Evolutionary conservation across 495 filamentous ascomycete genomes (phyloP).

Genomic region (Penicillium cataractarum): DNA sequence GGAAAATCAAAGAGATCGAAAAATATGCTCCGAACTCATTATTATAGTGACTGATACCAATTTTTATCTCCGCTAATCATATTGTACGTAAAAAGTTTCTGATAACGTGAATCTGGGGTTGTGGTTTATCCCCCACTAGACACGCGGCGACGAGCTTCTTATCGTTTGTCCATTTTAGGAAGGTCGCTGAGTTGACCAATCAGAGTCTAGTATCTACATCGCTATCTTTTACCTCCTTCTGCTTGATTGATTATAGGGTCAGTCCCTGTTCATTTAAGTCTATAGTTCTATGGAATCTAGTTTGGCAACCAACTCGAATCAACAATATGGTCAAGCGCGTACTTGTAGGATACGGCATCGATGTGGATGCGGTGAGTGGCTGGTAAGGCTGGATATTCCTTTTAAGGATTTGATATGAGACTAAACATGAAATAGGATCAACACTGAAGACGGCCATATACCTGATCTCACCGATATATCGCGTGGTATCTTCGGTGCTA

Average conservation of each 20-base stretch:
- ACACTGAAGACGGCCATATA: neutral
- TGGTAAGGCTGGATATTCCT: neutral
- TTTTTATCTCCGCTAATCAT: neutral
- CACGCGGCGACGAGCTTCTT: neutral
- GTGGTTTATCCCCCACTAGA: no score
- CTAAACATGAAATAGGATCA: neutral
- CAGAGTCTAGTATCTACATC: neutral
- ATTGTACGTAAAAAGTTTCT: neutral
- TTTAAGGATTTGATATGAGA: neutral
- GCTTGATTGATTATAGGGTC: neutral
- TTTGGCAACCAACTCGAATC: neutral
- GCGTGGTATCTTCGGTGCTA: neutral
- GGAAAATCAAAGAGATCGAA: no score
- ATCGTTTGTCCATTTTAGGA: neutral
- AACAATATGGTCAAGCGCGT: neutral
- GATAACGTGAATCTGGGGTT: neutral
- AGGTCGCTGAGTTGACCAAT: neutral
- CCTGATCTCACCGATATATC: neutral
- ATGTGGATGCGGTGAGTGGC: neutral
- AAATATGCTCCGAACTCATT: no score
- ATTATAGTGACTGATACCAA: no score
- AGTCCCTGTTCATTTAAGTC: neutral
- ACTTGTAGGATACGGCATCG: neutral
- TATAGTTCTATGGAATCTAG: neutral
- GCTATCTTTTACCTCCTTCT: neutral